Evolutionary conservation across 177 flowering plant species (phyloP).

Genomic region (Vitis hybrid): DNA sequence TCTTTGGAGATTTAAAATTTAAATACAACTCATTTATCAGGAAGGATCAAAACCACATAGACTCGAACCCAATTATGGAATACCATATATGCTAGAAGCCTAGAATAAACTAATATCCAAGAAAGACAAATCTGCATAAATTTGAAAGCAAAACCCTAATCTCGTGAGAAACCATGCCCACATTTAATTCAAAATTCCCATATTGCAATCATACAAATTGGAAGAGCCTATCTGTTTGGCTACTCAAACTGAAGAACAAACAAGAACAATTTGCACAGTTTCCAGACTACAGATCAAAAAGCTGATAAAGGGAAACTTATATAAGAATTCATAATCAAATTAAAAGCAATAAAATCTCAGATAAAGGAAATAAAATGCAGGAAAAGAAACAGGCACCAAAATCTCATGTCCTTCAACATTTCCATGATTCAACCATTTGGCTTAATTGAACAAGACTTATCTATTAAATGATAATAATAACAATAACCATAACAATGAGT

Average conservation of each 20-base stretch:
- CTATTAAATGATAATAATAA: no score
- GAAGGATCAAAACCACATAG: not conserved
- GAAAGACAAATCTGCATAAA: not conserved
- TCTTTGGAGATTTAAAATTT: no score
- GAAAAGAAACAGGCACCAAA: no score
- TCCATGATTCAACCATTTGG: no score
- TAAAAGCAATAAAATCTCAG: no score
- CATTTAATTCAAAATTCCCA: not conserved
- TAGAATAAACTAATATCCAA: slow-evolving; percentile 1
- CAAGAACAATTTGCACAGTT: not conserved
- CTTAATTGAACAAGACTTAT: no score
- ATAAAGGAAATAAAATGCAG: no score
- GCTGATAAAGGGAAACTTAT: not conserved
- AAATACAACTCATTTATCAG: not conserved
- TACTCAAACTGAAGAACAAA: not conserved
- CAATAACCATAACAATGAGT: no score
- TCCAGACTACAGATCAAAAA: not conserved
- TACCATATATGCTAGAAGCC: not conserved
- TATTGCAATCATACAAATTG: not conserved
- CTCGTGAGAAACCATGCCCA: slow-evolving; percentile 1
- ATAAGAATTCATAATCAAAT: no score
- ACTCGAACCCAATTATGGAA: not conserved
- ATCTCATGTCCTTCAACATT: no score
- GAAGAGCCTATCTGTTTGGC: not conserved
- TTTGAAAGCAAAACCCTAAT: slow-evolving; percentile 2